A percentile compares a stretch with the other conserved stretches of the same genome.
These are phyloP conservation scores for Talaromyces adpressus DNA, from an alignment of 495 filamentous ascomycete species.

Conservation along the genomic window DNA sequence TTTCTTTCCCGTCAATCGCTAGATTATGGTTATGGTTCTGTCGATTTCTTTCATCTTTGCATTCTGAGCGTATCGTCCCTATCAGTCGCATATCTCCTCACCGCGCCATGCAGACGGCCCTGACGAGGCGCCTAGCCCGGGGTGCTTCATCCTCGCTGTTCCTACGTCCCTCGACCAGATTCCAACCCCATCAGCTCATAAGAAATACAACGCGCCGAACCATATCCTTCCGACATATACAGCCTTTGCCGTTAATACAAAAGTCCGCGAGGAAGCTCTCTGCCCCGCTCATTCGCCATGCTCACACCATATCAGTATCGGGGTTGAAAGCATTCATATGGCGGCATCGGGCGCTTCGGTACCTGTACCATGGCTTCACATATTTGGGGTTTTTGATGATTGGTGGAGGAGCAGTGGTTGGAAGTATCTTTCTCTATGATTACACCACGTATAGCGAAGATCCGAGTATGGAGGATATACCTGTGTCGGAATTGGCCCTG, in stretches of 20 bases:
- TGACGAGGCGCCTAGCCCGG: constrained; percentile 2
- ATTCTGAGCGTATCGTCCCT: background rate
- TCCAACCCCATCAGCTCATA: background rate
- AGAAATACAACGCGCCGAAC: background rate
- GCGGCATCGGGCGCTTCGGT: background rate
- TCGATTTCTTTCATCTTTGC: background rate
- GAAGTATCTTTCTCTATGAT: constrained; percentile 93
- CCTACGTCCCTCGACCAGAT: background rate
- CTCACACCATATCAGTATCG: constrained; percentile 4
- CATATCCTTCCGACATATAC: constrained; percentile 2
- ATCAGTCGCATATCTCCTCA: background rate
- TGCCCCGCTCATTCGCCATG: background rate
- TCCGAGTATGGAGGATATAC: constrained; percentile 58
- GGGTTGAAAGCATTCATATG: background rate
- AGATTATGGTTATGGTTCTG: background rate
- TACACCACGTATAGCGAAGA: constrained; percentile 78
- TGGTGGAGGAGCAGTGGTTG: constrained; percentile 45
- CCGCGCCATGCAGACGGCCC: constrained; percentile 7
- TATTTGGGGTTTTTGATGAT: constrained; percentile 55
- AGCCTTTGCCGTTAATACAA: background rate
- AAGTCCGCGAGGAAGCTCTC: background rate
- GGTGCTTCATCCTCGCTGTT: background rate
- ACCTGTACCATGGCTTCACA: constrained; percentile 32
- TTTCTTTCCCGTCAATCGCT: background rate
- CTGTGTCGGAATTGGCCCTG: constrained; percentile 75